Conservation (phyloP, 305 asterid species). For the Coffea humblotiana region DNA sequence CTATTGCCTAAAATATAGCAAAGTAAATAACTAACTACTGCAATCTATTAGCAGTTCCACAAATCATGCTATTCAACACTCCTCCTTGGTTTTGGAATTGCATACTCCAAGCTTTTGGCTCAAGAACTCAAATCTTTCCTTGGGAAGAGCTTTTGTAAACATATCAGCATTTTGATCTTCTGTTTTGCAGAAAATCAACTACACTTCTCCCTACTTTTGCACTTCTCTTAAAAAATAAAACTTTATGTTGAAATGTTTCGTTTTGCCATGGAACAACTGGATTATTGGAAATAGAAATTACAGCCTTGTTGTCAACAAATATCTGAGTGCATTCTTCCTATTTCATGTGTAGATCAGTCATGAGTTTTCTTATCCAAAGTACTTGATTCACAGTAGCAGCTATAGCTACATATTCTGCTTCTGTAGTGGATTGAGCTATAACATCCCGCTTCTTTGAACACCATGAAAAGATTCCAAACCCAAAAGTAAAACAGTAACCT, state of each 20-base stretch:
- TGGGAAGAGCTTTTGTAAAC: neutral
- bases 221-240: neutral
- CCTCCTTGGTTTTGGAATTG: neutral
- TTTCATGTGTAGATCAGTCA: neutral
- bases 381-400: neutral
- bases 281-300: neutral
- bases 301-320: neutral
- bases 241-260: neutral
- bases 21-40: no score
- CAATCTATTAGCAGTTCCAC: no score
- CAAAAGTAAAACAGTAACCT: neutral
- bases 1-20: no score
- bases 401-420: neutral
- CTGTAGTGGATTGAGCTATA: neutral
- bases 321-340: neutral
- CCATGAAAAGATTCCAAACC: neutral
- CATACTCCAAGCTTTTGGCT: no score
- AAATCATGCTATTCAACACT: neutral
- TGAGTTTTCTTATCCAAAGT: neutral
- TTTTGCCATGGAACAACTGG: neutral
- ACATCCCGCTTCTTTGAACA: neutral
- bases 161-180: neutral
- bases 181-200: neutral
- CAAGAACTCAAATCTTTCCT: neutral
- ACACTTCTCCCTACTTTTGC: neutral